phyloP scores from a whole-genome alignment of 768 basidiomycete species.

The Suillus clintonianus region DNA sequence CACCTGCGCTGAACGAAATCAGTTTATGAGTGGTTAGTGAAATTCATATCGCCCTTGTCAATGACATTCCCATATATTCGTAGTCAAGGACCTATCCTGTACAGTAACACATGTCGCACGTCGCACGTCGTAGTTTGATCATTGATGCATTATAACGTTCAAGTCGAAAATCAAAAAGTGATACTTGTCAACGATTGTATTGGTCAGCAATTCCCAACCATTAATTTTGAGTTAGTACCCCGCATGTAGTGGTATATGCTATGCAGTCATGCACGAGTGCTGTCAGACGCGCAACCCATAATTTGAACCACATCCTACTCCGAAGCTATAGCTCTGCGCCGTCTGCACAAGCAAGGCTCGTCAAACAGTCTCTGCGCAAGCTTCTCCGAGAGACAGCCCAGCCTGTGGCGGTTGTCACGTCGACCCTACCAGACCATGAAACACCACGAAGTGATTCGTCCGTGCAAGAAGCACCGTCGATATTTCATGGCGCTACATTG shows the following conservation, averaged over 20 bases:
- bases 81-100: too few relatives aligned
- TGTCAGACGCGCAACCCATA: background rate
- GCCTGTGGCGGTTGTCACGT: constrained; percentile 84
- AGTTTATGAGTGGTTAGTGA: too few relatives aligned
- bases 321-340: background rate
- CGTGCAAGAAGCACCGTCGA: background rate
- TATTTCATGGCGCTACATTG: constrained; percentile 87
- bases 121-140: too few relatives aligned
- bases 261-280: background rate
- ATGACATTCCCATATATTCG: too few relatives aligned
- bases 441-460: constrained; percentile 5
- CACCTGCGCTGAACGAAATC: too few relatives aligned
- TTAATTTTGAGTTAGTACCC: background rate
- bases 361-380: constrained; percentile 39
- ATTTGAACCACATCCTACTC: background rate
- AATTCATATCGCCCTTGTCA: too few relatives aligned
- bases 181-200: background rate
- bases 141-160: too few relatives aligned
- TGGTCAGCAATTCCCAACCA: background rate
- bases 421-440: constrained; percentile 47
- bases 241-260: background rate
- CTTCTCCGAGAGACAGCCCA: constrained; percentile 80
- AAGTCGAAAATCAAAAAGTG: too few relatives aligned
- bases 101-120: too few relatives aligned
- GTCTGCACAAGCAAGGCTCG: background rate